Conservation (phyloP, 2,329 filamentous ascomycete genomes). For the Aureobasidium sp. region DNA sequence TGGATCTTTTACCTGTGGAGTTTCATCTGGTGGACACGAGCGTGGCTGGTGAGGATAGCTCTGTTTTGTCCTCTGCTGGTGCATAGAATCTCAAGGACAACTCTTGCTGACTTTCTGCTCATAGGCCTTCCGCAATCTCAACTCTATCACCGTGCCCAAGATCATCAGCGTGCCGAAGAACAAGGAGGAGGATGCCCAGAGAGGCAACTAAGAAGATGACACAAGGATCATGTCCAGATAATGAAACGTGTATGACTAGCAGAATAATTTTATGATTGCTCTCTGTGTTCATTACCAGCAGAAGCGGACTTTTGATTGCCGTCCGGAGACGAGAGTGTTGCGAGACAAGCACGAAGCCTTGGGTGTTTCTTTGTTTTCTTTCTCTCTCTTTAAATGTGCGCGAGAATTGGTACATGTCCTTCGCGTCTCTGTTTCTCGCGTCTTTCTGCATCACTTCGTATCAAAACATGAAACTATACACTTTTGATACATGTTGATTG, state of each 20-base stretch:
- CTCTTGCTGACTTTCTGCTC: constrained; percentile 25
- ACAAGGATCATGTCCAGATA: background rate
- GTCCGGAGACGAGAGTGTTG: too few relatives aligned
- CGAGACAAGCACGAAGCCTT: too few relatives aligned
- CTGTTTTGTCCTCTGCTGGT: constrained; percentile 4
- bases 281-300: too few relatives aligned
- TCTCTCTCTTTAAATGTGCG: too few relatives aligned
- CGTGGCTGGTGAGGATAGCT: constrained; percentile 34
- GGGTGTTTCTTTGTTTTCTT: too few relatives aligned
- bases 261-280: background rate
- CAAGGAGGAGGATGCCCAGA: constrained; percentile 45
- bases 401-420: too few relatives aligned
- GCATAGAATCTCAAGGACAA: background rate
- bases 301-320: too few relatives aligned
- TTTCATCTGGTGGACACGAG: constrained; percentile 34
- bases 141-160: constrained; percentile 46
- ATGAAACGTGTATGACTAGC: constrained; percentile 12
- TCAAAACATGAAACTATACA: too few relatives aligned
- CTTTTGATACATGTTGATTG: too few relatives aligned
- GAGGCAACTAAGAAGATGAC: constrained; percentile 33
- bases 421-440: too few relatives aligned
- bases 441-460: too few relatives aligned
- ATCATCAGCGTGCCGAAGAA: constrained; percentile 48
- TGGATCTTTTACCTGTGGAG: constrained; percentile 36
- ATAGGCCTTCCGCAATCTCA: constrained; percentile 47